Evolutionary conservation across 306 rosid genomes (phyloP), one percentile per base, ranked within the genome.

Genomic region (Acacia crassicarpa): DNA sequence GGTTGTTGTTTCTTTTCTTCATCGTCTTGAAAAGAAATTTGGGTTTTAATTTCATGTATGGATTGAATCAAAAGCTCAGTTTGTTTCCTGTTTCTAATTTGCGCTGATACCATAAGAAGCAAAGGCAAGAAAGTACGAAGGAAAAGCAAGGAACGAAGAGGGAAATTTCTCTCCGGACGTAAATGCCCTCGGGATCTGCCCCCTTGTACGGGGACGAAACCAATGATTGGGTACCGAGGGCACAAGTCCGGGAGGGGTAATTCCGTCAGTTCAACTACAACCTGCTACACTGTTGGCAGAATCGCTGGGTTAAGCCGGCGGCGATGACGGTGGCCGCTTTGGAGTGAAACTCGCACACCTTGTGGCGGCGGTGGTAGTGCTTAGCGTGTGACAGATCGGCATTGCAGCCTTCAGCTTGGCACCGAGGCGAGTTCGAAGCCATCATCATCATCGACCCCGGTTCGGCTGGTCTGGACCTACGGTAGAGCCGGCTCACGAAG

Each of bases 221-320:
- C 86, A 91, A 87, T 90, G 80, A 83, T 90, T 91, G 85, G 79
- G 32, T 58, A 56, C 32, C 15, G 44, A 16, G 25, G 56, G 46
- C 16, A 11, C n/a, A 22, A 48, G 7, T 12, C 33, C 30, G 65
- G 45, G 71, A 66, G 65, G 90, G 92, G 70, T 41, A 72, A 35
- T 78, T 25, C 8, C 7, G 91, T 81, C 80, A 63, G 9, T 63
- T 63, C 69, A 30, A 30, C 32, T 2, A 74, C 77, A 82, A 95
- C 99, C 99, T 95, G 99, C 99, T 95, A 79, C 99, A 95, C 88
- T 95, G 99, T 80, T 95, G 99, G 91, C 99, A 95, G 89, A 95
- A 95, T 72, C 99, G 94, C 93, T 95, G 99, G 85, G 99, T 95
- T 89, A 95, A 80, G 70, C 99, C 99, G 89, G 94, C 93, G 58